Evolutionary conservation across 495 filamentous ascomycete genomes (phyloP), one percentile per base, ranked within the genome.

Genomic region (Beverwykella pulmonaria): DNA sequence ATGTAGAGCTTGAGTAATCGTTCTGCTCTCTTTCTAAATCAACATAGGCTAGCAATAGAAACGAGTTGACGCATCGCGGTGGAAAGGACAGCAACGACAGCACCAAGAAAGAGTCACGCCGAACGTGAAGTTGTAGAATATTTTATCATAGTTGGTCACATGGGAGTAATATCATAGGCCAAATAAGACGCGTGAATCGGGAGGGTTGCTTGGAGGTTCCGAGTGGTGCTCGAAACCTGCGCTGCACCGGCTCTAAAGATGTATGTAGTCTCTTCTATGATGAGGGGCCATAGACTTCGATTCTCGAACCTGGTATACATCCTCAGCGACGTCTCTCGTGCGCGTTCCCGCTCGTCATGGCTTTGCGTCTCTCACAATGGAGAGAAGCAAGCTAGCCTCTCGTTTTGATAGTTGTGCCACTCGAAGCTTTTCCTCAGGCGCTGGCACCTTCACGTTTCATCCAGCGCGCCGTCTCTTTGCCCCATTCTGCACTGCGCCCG

Each of bases 401-500:
- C 9, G 15, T 44, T n/a, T 14, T 15, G 9, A 44, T n/a, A 44
- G 17, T 14, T n/a, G 8, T 44, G 39, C 2, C 8, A 3, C 17
- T 44, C 9, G 15, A 44, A 14, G 8, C 39, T n/a, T 44, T 44
- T n/a, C 17, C 17, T 44, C 15, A n/a, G 39, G 17, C 17, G 6
- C 39, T 44, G 6, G 39, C 39, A n/a, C 2, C 2, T 44, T 5
- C n/a, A 34, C 14, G 14, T 53, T 20, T 58, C 57, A 56, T 36
- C 64, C 47, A 0, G 30, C 57, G 20, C 64, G 54, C 29, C 69
- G 17, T 34, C 69, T 56, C 46, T 71, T 71, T 25, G 70, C 65
- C 2, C 70, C 70, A 59, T 69, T 72, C 46, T n/a, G n/a, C n/a
- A n/a, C n/a, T n/a, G n/a, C n/a, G 27, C 55, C 23, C 63, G 53